Percentiles rank a stretch among this genome's conserved stretches.
Conservation (phyloP, 139 green algal species). For the Spirogloea muscicola region DNA sequence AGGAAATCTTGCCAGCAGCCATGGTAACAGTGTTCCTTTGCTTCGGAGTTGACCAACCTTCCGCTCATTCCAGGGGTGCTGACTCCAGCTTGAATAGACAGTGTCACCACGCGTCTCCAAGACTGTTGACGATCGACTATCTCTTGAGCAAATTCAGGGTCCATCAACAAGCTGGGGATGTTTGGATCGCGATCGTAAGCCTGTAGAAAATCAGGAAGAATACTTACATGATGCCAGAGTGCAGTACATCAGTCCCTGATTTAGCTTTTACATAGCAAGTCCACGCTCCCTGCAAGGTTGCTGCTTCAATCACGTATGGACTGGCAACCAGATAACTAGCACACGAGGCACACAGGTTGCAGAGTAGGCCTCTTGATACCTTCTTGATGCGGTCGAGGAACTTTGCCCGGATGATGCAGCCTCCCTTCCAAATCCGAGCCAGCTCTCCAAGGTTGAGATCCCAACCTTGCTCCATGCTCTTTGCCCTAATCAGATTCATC, state of each 20-base stretch:
- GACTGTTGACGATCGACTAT: constrained; percentile 67
- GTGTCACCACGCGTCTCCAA: constrained; percentile 81
- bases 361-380: too few species aligned
- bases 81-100: constrained; percentile 62
- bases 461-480: constrained; percentile 88
- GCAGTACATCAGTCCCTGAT: too few species aligned
- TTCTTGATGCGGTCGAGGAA: constrained; percentile 95
- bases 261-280: too few species aligned
- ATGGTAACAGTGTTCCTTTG: background rate
- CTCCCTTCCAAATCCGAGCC: constrained; percentile 94
- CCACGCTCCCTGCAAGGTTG: too few species aligned
- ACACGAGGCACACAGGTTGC: too few species aligned
- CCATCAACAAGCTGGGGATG: constrained; percentile 82
- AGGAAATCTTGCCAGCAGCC: too few species aligned
- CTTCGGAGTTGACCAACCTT: constrained; percentile 32
- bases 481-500: constrained; percentile 98
- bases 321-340: too few species aligned
- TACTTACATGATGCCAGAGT: too few species aligned
- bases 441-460: constrained; percentile 84
- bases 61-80: constrained; percentile 77
- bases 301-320: too few species aligned
- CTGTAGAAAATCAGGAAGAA: too few species aligned
- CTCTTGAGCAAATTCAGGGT: constrained; percentile 80
- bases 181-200: constrained; percentile 76
- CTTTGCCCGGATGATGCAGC: constrained; percentile 96